These are phyloP conservation scores for Colletotrichum sp. DNA, from an alignment of 2,329 filamentous ascomycete genomes.

Conservation along the genomic window DNA sequence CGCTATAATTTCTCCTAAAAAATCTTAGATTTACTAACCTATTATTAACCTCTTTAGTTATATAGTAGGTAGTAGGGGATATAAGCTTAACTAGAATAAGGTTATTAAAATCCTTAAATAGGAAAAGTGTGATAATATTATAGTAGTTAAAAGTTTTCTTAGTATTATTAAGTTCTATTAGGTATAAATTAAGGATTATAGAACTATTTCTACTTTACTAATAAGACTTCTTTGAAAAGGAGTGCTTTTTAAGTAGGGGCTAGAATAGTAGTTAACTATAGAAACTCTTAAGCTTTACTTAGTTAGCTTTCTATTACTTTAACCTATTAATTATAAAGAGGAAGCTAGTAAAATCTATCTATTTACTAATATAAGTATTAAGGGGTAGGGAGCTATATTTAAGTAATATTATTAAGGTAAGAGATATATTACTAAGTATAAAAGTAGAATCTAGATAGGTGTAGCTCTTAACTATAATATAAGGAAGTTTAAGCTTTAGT, in stretches of 20 bases:
- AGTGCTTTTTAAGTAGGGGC: background rate
- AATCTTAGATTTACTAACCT: background rate
- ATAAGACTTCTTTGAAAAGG: background rate
- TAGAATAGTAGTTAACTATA: background rate
- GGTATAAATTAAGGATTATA: background rate
- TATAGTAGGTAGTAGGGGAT: background rate
- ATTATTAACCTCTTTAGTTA: background rate
- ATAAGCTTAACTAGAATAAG: background rate
- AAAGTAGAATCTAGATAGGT: background rate
- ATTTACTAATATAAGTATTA: background rate
- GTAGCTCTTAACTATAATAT: background rate
- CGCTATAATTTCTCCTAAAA: background rate
- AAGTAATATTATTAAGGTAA: background rate
- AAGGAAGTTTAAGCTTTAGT: background rate
- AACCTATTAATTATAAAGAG: background rate
- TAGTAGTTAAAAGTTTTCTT: background rate
- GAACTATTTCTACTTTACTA: background rate
- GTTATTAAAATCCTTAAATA: background rate
- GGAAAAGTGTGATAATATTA: background rate
- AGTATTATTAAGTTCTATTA: background rate
- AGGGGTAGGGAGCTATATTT: fast-evolving
- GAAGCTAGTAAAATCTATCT: background rate
- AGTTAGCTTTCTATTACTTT: background rate
- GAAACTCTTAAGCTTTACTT: background rate
- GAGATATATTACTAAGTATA: background rate